Evolutionary conservation across 257 asterid genomes (phyloP).

Genomic region (Paraleonurus japonicus): DNA sequence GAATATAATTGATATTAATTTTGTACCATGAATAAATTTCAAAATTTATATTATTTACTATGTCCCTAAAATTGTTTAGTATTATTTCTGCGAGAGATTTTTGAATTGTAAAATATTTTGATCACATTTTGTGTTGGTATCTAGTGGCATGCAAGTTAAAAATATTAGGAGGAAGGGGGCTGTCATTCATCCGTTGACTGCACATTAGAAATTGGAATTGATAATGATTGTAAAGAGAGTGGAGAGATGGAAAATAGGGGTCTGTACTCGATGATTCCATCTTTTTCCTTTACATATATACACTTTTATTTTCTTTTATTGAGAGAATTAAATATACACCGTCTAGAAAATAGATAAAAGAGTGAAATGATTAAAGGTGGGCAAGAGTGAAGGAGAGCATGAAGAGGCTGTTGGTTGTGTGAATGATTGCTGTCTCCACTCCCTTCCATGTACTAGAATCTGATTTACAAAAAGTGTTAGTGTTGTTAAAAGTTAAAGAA

Average conservation of each 20-base stretch:
- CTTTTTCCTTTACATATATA: not conserved
- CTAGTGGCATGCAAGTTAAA: not conserved
- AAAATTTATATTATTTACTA: too few species aligned
- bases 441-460: not conserved
- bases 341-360: conserved; percentile 16
- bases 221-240: conserved; percentile 27
- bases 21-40: too few species aligned
- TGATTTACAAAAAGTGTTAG: conserved; percentile 12
- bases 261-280: conserved; percentile 14
- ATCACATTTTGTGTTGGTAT: not conserved
- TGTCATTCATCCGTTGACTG: not conserved
- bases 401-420: conserved; percentile 36
- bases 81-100: not conserved
- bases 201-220: not conserved
- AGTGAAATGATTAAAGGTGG: conserved; percentile 47
- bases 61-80: not conserved
- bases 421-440: conserved; percentile 72
- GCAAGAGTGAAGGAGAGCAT: conserved; percentile 33
- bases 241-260: not conserved
- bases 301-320: not conserved
- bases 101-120: too few species aligned
- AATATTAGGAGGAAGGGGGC: too few species aligned
- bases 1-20: too few species aligned
- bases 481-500: conserved; percentile 19
- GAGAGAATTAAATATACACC: not conserved